These are phyloP conservation scores for Leptodontidium sp. DNA, from an alignment of 2,329 filamentous ascomycete species.

Conservation along the genomic window DNA sequence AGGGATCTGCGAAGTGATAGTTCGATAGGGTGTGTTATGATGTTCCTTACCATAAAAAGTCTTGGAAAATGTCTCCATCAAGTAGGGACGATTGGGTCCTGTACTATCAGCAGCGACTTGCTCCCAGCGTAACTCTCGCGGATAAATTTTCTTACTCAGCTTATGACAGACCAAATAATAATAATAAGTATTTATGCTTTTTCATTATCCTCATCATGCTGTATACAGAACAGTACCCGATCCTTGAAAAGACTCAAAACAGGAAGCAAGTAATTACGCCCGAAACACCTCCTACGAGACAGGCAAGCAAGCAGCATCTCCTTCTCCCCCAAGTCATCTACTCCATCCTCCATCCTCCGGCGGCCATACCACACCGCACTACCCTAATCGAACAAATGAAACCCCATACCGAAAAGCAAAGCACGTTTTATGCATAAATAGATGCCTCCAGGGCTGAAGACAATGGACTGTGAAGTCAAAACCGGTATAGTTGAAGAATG, in stretches of 20 bases:
- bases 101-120: neutral
- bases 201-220: conserved; percentile 31
- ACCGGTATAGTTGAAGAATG: conserved; percentile 22
- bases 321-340: conserved; percentile 12
- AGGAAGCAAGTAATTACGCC: conserved; percentile 31
- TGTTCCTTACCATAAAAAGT: neutral
- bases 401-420: conserved; percentile 14
- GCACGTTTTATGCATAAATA: conserved; percentile 30
- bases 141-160: neutral
- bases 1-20: too few relatives aligned
- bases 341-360: conserved; percentile 9
- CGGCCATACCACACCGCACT: neutral
- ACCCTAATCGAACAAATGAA: conserved; percentile 28
- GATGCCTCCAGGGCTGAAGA: conserved; percentile 37
- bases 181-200: conserved; percentile 28
- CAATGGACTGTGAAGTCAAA: conserved; percentile 29
- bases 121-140: too few relatives aligned
- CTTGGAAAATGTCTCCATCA: too few relatives aligned
- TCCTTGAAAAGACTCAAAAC: conserved; percentile 23
- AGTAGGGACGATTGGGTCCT: too few relatives aligned
- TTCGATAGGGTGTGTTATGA: neutral
- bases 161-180: neutral
- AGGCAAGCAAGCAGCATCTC: conserved; percentile 13
- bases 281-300: conserved; percentile 28
- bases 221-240: conserved; percentile 29